These are phyloP conservation scores for Rhizopus microsporus DNA, from an alignment of 371 early-diverging fungal genomes.

Conservation along the genomic window DNA sequence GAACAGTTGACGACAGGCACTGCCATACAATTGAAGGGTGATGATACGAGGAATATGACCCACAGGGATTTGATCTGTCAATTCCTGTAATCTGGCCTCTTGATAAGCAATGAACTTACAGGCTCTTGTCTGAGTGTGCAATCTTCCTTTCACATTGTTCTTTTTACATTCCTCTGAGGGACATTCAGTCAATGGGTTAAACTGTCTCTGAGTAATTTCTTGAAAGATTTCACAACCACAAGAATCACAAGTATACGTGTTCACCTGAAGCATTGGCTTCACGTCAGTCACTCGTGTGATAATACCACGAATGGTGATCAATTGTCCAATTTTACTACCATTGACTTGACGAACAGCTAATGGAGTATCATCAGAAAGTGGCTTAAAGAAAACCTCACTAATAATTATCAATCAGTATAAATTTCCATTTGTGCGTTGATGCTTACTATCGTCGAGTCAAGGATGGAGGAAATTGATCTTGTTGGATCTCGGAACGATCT, in stretches of 20 bases:
- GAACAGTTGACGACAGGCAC: slow-evolving; percentile 76
- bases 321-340: slow-evolving; percentile 82
- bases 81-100: slow-evolving; percentile 94
- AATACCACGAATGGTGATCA: slow-evolving; percentile 93
- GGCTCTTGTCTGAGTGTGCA: slow-evolving; percentile 94
- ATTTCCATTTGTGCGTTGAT: neutral
- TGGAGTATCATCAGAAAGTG: slow-evolving; percentile 61
- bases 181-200: slow-evolving; percentile 92
- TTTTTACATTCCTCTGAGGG: slow-evolving; percentile 82
- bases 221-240: slow-evolving; percentile 99
- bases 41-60: slow-evolving; percentile 98
- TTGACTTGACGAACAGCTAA: slow-evolving; percentile 90
- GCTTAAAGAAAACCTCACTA: slow-evolving; percentile 84
- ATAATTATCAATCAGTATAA: neutral
- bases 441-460: slow-evolving; percentile 88
- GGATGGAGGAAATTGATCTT: slow-evolving; percentile 70
- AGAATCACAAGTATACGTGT: slow-evolving; percentile 94
- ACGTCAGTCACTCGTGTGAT: slow-evolving; percentile 97
- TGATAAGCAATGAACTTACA: slow-evolving; percentile 95
- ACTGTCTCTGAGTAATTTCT: slow-evolving; percentile 83
- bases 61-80: slow-evolving; percentile 97
- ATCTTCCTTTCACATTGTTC: slow-evolving; percentile 84
- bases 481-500: slow-evolving; percentile 56
- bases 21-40: slow-evolving; percentile 89
- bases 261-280: slow-evolving; percentile 91